A percentile compares a stretch with the other conserved stretches of the same genome.
These are phyloP conservation scores for Trichoderma arundinaceum DNA, from an alignment of 2,329 filamentous ascomycete species.

Conservation along the genomic window DNA sequence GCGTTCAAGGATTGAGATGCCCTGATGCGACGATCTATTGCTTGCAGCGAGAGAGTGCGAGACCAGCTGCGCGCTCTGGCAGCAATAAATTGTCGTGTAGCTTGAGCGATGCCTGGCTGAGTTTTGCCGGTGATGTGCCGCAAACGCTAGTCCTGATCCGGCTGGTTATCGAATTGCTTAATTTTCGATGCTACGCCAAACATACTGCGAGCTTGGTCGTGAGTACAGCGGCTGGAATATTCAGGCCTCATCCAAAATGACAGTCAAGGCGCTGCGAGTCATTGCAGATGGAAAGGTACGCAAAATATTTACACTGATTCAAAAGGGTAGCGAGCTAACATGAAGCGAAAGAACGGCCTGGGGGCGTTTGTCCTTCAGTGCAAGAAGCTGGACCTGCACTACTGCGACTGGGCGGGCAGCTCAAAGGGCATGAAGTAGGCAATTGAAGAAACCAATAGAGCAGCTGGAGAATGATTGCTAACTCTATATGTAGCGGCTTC, in stretches of 20 bases:
- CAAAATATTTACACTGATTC: not conserved
- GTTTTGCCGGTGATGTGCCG: slow-evolving; percentile 37
- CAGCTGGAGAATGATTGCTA: not conserved
- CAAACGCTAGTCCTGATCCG: slow-evolving; percentile 39
- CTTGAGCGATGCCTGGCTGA: slow-evolving; percentile 24
- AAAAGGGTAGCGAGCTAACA: slow-evolving; percentile 31
- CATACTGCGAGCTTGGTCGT: slow-evolving; percentile 36
- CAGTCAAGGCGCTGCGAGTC: slow-evolving; percentile 59
- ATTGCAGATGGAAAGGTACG: slow-evolving; percentile 60
- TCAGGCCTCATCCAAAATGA: slow-evolving; percentile 53
- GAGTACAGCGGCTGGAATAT: slow-evolving; percentile 40
- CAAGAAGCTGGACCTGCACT: slow-evolving; percentile 93
- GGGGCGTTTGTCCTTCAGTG: slow-evolving; percentile 97
- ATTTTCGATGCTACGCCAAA: slow-evolving; percentile 18
- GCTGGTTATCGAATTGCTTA: slow-evolving; percentile 24
- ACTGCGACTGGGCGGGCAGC: slow-evolving; percentile 95
- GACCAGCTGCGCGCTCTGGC: slow-evolving; percentile 32
- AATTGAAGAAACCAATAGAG: not conserved
- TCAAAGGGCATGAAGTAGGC: slow-evolving; percentile 92
- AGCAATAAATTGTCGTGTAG: slow-evolving; percentile 35
- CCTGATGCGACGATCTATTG: slow-evolving; percentile 20
- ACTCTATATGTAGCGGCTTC: slow-evolving; percentile 65
- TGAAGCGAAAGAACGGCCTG: slow-evolving; percentile 77
- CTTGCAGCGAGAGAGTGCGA: slow-evolving; percentile 21
- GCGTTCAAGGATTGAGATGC: slow-evolving; percentile 4